Conservation (phyloP, 768 basidiomycete genomes). For the Phanerochaete sordida region DNA sequence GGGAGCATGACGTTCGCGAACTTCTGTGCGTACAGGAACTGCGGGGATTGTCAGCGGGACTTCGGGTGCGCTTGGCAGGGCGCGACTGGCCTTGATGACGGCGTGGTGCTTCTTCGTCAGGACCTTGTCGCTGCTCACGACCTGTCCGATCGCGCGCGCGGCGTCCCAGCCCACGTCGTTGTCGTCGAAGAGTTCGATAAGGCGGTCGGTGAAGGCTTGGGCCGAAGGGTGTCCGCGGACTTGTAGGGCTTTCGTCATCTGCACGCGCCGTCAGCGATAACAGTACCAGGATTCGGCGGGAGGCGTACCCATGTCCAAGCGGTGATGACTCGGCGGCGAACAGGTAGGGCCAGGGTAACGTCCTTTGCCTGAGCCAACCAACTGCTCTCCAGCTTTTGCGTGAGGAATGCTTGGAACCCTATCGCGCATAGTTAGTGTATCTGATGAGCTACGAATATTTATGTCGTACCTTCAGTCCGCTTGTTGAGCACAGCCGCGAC, state of each 20-base stretch:
- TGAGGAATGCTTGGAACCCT: conserved; percentile 50
- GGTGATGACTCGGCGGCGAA: conserved; percentile 48
- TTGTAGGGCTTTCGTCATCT: conserved; percentile 81
- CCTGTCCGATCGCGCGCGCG: conserved; percentile 68
- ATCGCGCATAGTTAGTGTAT: no score
- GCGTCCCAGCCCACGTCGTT: conserved; percentile 62
- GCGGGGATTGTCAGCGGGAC: conserved; percentile 1
- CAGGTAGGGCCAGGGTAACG: conserved; percentile 23
- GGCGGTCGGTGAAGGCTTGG: conserved; percentile 49
- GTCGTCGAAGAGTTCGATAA: conserved; percentile 75
- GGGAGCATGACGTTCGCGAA: conserved; percentile 73
- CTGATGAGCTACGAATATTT: background rate
- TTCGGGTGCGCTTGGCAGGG: background rate
- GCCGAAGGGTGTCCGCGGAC: conserved; percentile 67
- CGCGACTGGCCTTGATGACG: conserved; percentile 58
- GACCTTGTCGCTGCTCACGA: conserved; percentile 57
- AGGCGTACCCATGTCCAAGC: conserved; percentile 67
- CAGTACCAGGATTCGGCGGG: background rate
- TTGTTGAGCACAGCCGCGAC: conserved; percentile 79
- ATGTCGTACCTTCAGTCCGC: conserved; percentile 55
- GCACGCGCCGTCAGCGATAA: background rate
- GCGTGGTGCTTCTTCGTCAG: conserved; percentile 79
- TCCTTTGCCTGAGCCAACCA: conserved; percentile 48
- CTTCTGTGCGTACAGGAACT: conserved; percentile 76
- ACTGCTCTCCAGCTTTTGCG: conserved; percentile 38